These are phyloP conservation scores for Colletotrichum liaoningense DNA, from an alignment of 2,329 filamentous ascomycete genomes.

Conservation along the genomic window DNA sequence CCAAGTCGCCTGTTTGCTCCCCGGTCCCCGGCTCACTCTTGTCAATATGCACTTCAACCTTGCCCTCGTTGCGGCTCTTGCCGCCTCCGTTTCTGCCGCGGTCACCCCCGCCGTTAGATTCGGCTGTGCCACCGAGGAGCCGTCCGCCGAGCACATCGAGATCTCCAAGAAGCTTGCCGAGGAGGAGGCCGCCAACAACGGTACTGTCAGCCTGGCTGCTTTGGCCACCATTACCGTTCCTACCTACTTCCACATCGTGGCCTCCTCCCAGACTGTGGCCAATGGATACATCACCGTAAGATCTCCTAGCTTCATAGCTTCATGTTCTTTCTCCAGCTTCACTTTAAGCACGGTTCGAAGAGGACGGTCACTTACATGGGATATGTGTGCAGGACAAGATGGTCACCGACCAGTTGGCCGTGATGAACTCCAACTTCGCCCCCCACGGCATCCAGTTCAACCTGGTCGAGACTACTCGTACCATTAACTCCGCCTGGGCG, in stretches of 20 bases:
- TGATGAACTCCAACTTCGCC: slow-evolving; percentile 58
- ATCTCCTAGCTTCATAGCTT: not conserved
- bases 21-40: not conserved
- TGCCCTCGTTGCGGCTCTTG: slow-evolving; percentile 13
- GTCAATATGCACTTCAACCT: slow-evolving; percentile 16
- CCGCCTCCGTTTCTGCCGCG: slow-evolving; percentile 17
- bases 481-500: slow-evolving; percentile 60
- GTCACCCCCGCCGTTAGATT: not conserved
- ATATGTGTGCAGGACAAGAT: slow-evolving; percentile 40
- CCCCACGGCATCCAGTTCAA: slow-evolving; percentile 57
- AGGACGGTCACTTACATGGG: not conserved
- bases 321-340: no score
- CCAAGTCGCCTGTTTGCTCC: not conserved
- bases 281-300: slow-evolving; percentile 51
- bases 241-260: slow-evolving; percentile 53
- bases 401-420: slow-evolving; percentile 53
- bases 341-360: no score
- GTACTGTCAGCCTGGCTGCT: slow-evolving; percentile 37
- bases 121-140: slow-evolving; percentile 9
- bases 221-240: slow-evolving; percentile 47
- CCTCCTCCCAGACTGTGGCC: slow-evolving; percentile 40
- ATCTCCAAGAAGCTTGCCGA: slow-evolving; percentile 36
- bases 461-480: slow-evolving; percentile 55
- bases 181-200: slow-evolving; percentile 29
- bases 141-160: slow-evolving; percentile 22